Evolutionary conservation across 768 basidiomycete species (phyloP).

Genomic region (Cystoderma amianthinum): DNA sequence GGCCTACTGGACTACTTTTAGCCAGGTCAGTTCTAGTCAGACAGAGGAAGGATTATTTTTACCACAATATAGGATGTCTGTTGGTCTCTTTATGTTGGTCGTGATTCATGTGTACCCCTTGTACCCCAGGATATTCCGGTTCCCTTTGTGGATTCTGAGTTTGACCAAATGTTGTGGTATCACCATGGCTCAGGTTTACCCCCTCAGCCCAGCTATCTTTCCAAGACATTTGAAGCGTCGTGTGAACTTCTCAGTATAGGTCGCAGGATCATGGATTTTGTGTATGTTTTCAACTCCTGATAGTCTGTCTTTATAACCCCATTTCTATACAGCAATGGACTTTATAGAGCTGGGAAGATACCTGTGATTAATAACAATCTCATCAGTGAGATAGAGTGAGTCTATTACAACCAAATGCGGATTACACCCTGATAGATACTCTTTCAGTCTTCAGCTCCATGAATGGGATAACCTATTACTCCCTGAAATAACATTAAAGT

Average conservation of each 20-base stretch:
- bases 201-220: constrained; percentile 32
- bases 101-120: constrained; percentile 43
- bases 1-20: constrained; percentile 54
- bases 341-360: constrained; percentile 30
- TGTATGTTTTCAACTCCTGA: constrained; percentile 25
- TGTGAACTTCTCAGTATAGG: constrained; percentile 44
- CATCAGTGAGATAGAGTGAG: constrained; percentile 50
- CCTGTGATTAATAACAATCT: constrained; percentile 35
- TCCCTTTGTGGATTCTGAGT: constrained; percentile 41
- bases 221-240: constrained; percentile 40
- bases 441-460: constrained; percentile 34
- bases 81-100: constrained; percentile 62
- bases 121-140: constrained; percentile 34
- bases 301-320: neutral
- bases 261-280: constrained; percentile 45
- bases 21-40: constrained; percentile 31
- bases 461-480: constrained; percentile 38
- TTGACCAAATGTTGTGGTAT: constrained; percentile 40
- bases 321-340: constrained; percentile 27
- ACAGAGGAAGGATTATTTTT: neutral
- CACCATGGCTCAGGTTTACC: constrained; percentile 31
- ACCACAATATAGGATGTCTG: constrained; percentile 39
- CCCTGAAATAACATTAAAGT: constrained; percentile 42
- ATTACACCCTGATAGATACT: neutral
- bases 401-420: constrained; percentile 2